phyloP scores from a whole-genome alignment of 352 stramenopile genomes.

The Phytophthora sp. region DNA sequence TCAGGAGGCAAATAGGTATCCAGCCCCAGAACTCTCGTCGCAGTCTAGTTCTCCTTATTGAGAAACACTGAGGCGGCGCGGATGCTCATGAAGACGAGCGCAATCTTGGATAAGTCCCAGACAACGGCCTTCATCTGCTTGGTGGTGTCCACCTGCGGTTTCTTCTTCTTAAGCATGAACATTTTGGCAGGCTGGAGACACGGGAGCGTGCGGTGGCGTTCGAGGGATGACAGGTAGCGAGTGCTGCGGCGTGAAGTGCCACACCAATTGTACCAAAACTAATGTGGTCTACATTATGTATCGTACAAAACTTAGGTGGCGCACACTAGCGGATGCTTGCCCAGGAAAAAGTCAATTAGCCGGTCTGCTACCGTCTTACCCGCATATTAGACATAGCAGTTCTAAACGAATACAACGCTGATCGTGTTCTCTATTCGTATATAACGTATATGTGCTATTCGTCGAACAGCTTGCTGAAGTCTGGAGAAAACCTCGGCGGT shows the following conservation, averaged over 20 bases:
- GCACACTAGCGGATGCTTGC: too few relatives aligned
- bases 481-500: too few relatives aligned
- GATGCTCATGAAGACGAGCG: constrained; percentile 74
- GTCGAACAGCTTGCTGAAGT: too few relatives aligned
- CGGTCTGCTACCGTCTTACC: too few relatives aligned
- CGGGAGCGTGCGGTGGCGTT: background rate
- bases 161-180: constrained; percentile 92
- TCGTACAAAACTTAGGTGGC: too few relatives aligned
- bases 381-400: too few relatives aligned
- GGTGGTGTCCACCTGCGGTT: constrained; percentile 76
- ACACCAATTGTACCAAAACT: constrained; percentile 16
- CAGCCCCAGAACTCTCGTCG: background rate
- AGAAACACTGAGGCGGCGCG: constrained; percentile 74
- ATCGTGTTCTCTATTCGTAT: too few relatives aligned
- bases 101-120: constrained; percentile 82
- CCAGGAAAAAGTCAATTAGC: too few relatives aligned
- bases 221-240: constrained; percentile 28
- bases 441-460: too few relatives aligned
- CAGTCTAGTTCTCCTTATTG: constrained; percentile 60
- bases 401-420: too few relatives aligned
- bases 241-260: background rate
- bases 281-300: background rate
- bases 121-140: constrained; percentile 80
- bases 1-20: constrained; percentile 6
- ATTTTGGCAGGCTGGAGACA: constrained; percentile 36